Evolutionary conservation across 768 basidiomycete genomes (phyloP).

Genomic region (Boletus eberwhitei): DNA sequence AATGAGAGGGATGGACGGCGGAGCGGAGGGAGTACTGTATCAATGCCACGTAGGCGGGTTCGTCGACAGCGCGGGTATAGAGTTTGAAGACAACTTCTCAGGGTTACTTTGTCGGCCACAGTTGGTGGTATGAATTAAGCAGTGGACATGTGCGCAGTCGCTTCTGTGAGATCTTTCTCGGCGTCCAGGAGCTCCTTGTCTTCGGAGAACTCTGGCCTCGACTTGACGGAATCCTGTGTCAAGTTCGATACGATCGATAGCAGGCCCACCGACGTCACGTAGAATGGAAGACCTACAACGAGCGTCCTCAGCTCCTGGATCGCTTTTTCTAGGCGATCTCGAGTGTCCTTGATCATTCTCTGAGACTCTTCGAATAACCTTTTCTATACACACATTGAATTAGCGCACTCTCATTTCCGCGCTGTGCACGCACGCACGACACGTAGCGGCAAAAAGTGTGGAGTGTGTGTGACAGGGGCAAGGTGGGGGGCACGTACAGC

Average conservation of each 20-base stretch:
- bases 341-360: conserved; percentile 75
- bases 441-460: conserved; percentile 13
- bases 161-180: conserved; percentile 53
- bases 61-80: conserved; percentile 19
- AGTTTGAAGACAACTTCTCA: conserved; percentile 17
- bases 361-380: conserved; percentile 72
- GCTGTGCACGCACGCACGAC: conserved; percentile 22
- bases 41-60: neutral
- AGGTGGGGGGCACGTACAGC: conserved; percentile 45
- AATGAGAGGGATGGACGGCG: conserved; percentile 15
- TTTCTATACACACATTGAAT: conserved; percentile 39
- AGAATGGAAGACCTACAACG: conserved; percentile 51
- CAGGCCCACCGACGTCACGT: conserved; percentile 14
- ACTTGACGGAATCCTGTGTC: conserved; percentile 29
- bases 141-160: conserved; percentile 38
- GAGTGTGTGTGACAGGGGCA: neutral
- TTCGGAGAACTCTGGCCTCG: conserved; percentile 29
- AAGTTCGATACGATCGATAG: conserved; percentile 3
- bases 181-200: conserved; percentile 51
- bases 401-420: conserved; percentile 28
- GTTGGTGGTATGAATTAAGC: conserved; percentile 21
- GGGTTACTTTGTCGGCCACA: conserved; percentile 7
- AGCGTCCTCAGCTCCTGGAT: conserved; percentile 61
- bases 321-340: conserved; percentile 57
- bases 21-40: neutral